Percentiles rank a stretch among this genome's conserved stretches.
Evolutionary conservation across 1,284 basidiomycete species (phyloP).

Genomic region (Heliocybe sulcata): DNA sequence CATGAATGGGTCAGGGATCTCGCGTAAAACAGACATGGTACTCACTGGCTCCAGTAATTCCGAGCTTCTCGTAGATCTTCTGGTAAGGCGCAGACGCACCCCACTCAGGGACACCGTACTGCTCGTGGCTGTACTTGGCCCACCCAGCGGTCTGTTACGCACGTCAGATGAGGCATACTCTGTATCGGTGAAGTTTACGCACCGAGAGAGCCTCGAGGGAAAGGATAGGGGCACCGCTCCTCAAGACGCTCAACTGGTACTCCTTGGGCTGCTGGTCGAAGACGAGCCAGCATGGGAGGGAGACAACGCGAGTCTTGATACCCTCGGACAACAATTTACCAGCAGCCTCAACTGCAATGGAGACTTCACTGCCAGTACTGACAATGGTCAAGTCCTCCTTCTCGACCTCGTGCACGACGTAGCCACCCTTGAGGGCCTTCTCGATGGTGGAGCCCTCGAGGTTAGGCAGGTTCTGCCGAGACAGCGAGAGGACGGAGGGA

Average conservation of each 20-base stretch:
- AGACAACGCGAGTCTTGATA: conserved; percentile 79
- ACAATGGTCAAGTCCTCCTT: conserved; percentile 83
- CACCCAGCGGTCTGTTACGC: conserved; percentile 62
- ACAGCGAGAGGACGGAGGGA: conserved; percentile 84
- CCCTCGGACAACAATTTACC: conserved; percentile 70
- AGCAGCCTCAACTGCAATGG: conserved; percentile 82
- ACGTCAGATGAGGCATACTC: background rate
- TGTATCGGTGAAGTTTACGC: conserved; percentile 14
- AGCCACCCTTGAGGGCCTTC: conserved; percentile 80
- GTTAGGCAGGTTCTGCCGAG: conserved; percentile 91
- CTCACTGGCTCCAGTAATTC: conserved; percentile 73
- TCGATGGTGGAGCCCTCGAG: conserved; percentile 86
- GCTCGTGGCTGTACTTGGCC: conserved; percentile 86
- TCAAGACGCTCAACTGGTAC: conserved; percentile 81
- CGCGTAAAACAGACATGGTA: conserved; percentile 13
- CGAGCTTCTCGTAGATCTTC: conserved; percentile 87
- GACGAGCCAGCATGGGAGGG: conserved; percentile 84
- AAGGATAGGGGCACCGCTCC: conserved; percentile 85
- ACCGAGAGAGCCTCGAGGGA: conserved; percentile 83
- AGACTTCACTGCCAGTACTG: conserved; percentile 84
- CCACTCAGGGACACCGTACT: conserved; percentile 76
- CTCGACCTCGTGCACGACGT: conserved; percentile 79
- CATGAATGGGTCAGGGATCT: conserved; percentile 8
- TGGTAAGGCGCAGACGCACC: conserved; percentile 88
- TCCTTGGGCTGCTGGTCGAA: conserved; percentile 82